Evolutionary conservation across 169 alveolate species (phyloP).

Genomic region (Eimeria tenella): DNA sequence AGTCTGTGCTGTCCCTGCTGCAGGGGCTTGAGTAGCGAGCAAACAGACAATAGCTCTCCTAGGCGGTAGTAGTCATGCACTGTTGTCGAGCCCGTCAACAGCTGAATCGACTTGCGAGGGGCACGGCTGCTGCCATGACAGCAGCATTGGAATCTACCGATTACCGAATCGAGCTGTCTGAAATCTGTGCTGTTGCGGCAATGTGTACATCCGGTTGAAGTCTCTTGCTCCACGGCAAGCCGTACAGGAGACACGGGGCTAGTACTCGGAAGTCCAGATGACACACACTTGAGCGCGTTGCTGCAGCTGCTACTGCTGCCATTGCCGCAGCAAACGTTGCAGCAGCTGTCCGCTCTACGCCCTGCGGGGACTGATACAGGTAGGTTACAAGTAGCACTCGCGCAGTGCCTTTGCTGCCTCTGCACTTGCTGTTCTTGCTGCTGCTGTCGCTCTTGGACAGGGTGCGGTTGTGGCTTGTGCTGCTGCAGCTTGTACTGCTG

Average conservation of each 20-base stretch:
- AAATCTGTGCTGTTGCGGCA: too few species aligned
- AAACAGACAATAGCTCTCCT: conserved; percentile 17
- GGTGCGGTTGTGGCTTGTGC: not conserved
- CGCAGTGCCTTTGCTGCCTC: not conserved
- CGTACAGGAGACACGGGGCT: too few species aligned
- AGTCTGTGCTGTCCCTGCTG: conserved; percentile 26
- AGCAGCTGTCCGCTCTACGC: not conserved
- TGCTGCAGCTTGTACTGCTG: not conserved
- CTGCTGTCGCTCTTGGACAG: not conserved
- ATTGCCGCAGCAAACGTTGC: conserved; percentile 10
- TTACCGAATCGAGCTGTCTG: not conserved
- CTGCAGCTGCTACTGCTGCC: conserved; percentile 5
- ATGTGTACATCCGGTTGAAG: too few species aligned
- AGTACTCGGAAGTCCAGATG: too few species aligned
- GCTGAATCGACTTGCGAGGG: not conserved
- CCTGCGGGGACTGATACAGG: not conserved
- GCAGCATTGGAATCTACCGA: not conserved
- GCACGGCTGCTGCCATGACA: not conserved
- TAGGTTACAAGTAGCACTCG: not conserved
- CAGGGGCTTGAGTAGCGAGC: conserved; percentile 2
- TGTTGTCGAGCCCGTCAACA: not conserved
- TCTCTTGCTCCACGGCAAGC: too few species aligned
- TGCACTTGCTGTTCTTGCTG: conserved; percentile 2
- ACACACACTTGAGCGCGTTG: too few species aligned
- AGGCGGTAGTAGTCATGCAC: conserved; percentile 15